Base-by-base conservation (phyloP, 2,329 filamentous ascomycete genomes). In the Gnomoniopsis smithogilvyi region DNA sequence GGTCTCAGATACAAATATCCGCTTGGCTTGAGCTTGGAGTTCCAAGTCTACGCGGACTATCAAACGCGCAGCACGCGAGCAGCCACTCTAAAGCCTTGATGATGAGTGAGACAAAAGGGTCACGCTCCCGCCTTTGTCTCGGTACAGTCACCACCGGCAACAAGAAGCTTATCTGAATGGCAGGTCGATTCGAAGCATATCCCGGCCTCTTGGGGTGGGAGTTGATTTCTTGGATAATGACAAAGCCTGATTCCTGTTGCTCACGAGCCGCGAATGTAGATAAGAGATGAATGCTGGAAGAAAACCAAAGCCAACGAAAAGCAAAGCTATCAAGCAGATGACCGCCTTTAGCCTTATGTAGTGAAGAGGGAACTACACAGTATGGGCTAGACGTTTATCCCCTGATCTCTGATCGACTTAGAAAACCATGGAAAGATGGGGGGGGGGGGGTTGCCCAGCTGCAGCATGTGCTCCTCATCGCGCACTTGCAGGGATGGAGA, bases 61-160 rank as follows among this genome's bases (percentile, higher is more conserved):
- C 56, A 55, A 52, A 51, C 45, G 59, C 50, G 59, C 59, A 51
- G 59, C 59, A 61, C 55, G 51, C 59, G 59, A 61, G 49, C 59
- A 61, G 12, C 21, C 54, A 12, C 55, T 33, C 19, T 34, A n/a
- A 3, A 45, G 41, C 19, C 26, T 30, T 30, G 26, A 19, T 19
- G 41, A 45, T 19, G 55, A 46, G 51, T 58, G 51, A 61, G 59
- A 61, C 50, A 61, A 14, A 22, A 14, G 45, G 56, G 59, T 61
- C 59, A 61, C 59, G 33, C 51, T 21, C 26, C 49, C 33, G 50
- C 14, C 33, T 11, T 58, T 48, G 59, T 38, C 17, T 24, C 45
- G 21, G 21, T 24, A 47, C 30, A 51, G 47, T 36, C 38, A 38
- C 33, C 47, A 41, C 45, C 48, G 34, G 36, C 12, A 34, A 45